Percentiles rank a stretch among this genome's conserved stretches.
phyloP scores from a whole-genome alignment of 2,329 filamentous ascomycete genomes.

The Nectriaceae sp. region DNA sequence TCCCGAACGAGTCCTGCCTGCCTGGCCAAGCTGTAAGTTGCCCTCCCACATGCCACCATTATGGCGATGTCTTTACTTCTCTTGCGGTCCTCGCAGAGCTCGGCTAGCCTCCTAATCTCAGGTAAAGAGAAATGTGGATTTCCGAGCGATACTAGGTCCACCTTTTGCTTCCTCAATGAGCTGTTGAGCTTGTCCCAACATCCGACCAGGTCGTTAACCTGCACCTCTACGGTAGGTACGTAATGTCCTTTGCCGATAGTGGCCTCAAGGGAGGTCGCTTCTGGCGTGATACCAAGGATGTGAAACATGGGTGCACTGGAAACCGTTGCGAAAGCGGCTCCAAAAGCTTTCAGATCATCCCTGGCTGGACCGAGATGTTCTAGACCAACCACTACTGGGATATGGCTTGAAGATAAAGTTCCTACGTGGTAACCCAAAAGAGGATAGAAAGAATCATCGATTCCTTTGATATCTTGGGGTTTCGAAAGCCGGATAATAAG shows the following conservation, averaged over 20 bases:
- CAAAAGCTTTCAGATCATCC: constrained; percentile 44
- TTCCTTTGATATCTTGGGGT: constrained; percentile 14
- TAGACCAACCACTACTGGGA: constrained; percentile 39
- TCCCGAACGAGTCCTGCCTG: constrained; percentile 30
- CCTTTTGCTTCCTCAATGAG: constrained; percentile 8
- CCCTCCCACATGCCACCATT: constrained; percentile 13
- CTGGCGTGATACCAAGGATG: constrained; percentile 41
- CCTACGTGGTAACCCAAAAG: constrained; percentile 42
- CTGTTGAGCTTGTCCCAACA: constrained; percentile 17
- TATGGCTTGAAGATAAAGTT: constrained; percentile 25
- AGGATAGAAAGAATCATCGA: constrained; percentile 40
- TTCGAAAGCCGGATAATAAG: constrained; percentile 35
- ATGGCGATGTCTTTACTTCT: constrained; percentile 21
- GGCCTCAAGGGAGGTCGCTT: constrained; percentile 26
- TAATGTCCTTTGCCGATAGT: constrained; percentile 1
- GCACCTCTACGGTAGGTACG: background rate
- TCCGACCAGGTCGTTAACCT: background rate
- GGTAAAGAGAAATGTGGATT: constrained; percentile 46
- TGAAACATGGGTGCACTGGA: constrained; percentile 47
- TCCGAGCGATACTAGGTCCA: constrained; percentile 44
- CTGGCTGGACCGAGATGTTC: constrained; percentile 22
- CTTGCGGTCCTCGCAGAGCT: constrained; percentile 27
- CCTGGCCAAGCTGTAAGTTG: constrained; percentile 4
- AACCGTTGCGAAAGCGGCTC: constrained; percentile 45
- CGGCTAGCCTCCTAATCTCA: constrained; percentile 36